Percentiles rank a stretch among this genome's conserved stretches.
Conservation (phyloP, 495 filamentous ascomycete species). For the Xanthoparmelia taractica region DNA sequence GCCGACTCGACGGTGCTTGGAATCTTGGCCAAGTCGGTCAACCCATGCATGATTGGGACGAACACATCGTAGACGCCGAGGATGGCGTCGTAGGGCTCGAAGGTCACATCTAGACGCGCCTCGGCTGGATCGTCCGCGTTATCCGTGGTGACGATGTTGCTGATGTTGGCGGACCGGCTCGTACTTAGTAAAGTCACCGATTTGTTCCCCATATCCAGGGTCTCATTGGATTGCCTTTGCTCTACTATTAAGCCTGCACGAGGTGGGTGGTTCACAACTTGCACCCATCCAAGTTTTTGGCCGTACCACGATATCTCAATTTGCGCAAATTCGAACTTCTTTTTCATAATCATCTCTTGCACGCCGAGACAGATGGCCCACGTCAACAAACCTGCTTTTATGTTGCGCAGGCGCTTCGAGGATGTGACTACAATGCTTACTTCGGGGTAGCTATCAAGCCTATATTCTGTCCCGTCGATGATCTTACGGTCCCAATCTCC, state of each 20-base stretch:
- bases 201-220: not conserved
- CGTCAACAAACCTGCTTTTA: not conserved
- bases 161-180: not conserved
- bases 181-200: not conserved
- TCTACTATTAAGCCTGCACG: not conserved
- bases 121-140: slow-evolving; percentile 1
- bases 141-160: not conserved
- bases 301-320: not conserved
- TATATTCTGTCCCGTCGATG: not conserved
- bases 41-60: not conserved
- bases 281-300: not conserved
- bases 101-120: not conserved
- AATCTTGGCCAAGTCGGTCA: slow-evolving; percentile 1
- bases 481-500: not conserved
- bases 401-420: not conserved
- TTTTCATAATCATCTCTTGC: not conserved
- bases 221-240: not conserved
- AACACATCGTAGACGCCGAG: slow-evolving; percentile 10
- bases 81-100: not conserved
- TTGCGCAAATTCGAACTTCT: slow-evolving; percentile 6
- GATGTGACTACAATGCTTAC: not conserved
- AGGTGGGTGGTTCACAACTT: not conserved
- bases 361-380: slow-evolving; percentile 6
- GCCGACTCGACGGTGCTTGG: not conserved
- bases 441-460: not conserved